Base-by-base conservation (phyloP, 2,329 filamentous ascomycete genomes). In the Stagonosporopsis rhizophila region DNA sequence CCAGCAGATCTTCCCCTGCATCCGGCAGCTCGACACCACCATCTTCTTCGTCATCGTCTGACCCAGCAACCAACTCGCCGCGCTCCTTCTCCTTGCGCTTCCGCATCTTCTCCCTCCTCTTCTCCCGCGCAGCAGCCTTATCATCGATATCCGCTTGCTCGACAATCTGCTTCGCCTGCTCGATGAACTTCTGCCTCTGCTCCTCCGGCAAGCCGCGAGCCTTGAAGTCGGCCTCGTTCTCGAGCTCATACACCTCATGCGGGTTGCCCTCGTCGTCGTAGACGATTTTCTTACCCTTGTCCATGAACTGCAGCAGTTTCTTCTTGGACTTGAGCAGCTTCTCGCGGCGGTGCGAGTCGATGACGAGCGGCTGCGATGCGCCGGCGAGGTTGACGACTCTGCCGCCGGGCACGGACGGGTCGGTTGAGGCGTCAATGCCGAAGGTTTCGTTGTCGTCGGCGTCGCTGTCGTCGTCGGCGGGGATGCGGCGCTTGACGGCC, bases 251-350 rank as follows among this genome's bases (percentile, higher is more conserved):
- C 14, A 96, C 76, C 60, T 90, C 86, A 75, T 95, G 92, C 3
- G 92, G 83, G 59, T 90, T 88, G 65, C 93, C 94, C 28, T 97
- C 92, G 44, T 96, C 93, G 77, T 98, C 94, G 74, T 94, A 99
- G 5, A 97, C 83, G 7, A 97, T 80, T 74, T 95, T 96, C 37
- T 86, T 88, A 12, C 91, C 90, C 72, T 89, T 90, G 71, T 92
- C 91, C 81, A 92, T 96, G 81, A 91, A 90, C 74, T 96, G 95
- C 71, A 92, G 84, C 63, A 97, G 85, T 77, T 96, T 90, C 83
- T 96, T 96, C 83, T 97, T 98, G 19, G 91, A 96, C 70, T 89
- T 89, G 63, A 98, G 85, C n/a, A 96, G 85, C 80, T 97, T 98
- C 78, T 96, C 94, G 65, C 92, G 89, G 22, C 95, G 91, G 76